Evolutionary conservation across 169 alveolate genomes (phyloP).

Genomic region (Blepharisma undulans): DNA sequence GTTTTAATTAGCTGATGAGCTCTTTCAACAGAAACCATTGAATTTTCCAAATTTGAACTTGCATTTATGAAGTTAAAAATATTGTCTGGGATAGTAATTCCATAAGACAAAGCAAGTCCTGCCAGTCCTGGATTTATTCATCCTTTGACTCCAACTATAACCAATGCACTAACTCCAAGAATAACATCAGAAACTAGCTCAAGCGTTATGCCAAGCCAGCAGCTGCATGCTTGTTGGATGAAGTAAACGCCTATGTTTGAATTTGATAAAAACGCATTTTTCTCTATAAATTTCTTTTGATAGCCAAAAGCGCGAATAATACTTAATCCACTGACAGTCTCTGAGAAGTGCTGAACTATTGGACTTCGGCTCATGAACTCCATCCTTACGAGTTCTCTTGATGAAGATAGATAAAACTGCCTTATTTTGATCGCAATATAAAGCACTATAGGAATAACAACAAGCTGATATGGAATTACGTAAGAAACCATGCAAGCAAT

Average conservation of each 20-base stretch:
- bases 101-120: conserved; percentile 59
- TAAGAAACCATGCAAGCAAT: background rate
- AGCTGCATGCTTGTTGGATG: conserved; percentile 47
- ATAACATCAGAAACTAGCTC: conserved; percentile 52
- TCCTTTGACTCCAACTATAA: conserved; percentile 48
- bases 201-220: conserved; percentile 67
- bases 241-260: conserved; percentile 50
- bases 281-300: conserved; percentile 42
- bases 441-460: background rate
- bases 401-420: conserved; percentile 36
- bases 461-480: background rate
- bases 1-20: conserved; percentile 61
- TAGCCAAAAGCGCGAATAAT: conserved; percentile 73
- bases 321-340: conserved; percentile 71
- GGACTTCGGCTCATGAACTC: conserved; percentile 68
- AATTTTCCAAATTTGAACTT: conserved; percentile 57
- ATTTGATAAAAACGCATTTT: conserved; percentile 47
- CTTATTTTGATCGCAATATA: background rate
- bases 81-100: conserved; percentile 53
- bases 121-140: conserved; percentile 47
- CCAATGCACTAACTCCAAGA: conserved; percentile 43
- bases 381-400: conserved; percentile 63
- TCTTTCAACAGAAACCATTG: conserved; percentile 79
- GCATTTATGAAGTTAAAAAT: conserved; percentile 44
- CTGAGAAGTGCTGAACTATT: conserved; percentile 62